These are phyloP conservation scores for Metschnikowia continentalis DNA, from an alignment of 805 yeast species.

Conservation along the genomic window DNA sequence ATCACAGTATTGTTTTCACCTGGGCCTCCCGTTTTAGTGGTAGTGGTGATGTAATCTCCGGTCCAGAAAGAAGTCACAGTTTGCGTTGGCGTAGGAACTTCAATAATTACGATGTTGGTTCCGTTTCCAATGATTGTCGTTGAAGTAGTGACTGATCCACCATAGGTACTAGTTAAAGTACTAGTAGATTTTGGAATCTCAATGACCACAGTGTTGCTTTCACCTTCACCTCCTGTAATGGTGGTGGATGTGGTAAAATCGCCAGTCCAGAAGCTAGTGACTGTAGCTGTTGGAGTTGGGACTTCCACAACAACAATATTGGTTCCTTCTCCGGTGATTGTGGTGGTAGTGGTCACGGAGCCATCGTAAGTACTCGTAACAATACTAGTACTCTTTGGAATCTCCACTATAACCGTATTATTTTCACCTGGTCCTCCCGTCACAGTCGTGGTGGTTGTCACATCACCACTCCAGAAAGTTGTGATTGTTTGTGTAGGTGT, in stretches of 20 bases:
- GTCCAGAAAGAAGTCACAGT: too few species aligned
- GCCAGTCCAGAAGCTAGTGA: constrained; percentile 4
- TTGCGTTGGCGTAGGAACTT: constrained; percentile 13
- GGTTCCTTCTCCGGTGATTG: constrained; percentile 8
- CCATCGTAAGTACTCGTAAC: too few species aligned
- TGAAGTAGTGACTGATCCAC: constrained; percentile 6
- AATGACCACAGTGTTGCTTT: constrained; percentile 13
- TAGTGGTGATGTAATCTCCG: too few species aligned
- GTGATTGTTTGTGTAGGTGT: constrained; percentile 8
- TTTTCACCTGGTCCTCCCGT: background rate
- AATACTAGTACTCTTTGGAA: too few species aligned
- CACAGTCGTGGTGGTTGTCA: constrained; percentile 5
- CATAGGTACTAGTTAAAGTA: constrained; percentile 10
- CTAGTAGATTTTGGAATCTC: constrained; percentile 4
- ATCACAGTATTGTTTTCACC: background rate
- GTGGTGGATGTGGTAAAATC: constrained; percentile 7
- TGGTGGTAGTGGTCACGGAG: background rate
- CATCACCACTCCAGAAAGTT: constrained; percentile 6
- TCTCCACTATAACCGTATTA: too few species aligned
- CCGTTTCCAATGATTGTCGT: constrained; percentile 1
- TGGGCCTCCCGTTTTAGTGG: too few species aligned
- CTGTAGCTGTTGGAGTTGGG: constrained; percentile 4
- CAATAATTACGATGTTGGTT: constrained; percentile 7
- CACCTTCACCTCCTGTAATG: constrained; percentile 5
- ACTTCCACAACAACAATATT: constrained; percentile 5